Conservation (phyloP, 805 yeast species). For the Lipomyces starkeyi region DNA sequence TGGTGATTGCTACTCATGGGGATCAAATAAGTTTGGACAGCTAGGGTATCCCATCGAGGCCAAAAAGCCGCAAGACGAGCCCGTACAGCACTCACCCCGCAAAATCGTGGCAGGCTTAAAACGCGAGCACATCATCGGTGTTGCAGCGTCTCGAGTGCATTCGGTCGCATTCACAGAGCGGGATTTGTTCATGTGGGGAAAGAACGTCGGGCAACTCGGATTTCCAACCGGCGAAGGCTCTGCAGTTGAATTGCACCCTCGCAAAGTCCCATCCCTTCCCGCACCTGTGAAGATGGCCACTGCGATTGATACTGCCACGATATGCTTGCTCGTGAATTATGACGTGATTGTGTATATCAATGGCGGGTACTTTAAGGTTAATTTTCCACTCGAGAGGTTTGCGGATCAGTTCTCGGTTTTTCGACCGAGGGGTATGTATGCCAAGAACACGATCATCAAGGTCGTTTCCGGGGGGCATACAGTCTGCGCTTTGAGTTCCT, state of each 20-base stretch:
- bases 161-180: constrained; percentile 62
- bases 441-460: constrained; percentile 29
- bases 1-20: constrained; percentile 78
- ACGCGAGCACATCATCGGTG: constrained; percentile 50
- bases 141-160: constrained; percentile 71
- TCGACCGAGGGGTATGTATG: constrained; percentile 34
- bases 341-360: constrained; percentile 68
- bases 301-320: constrained; percentile 73
- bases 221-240: constrained; percentile 45
- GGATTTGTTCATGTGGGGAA: constrained; percentile 72
- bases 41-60: constrained; percentile 57
- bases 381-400: constrained; percentile 41
- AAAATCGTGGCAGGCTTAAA: constrained; percentile 52
- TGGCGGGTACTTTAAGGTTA: constrained; percentile 60
- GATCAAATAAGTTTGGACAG: constrained; percentile 70
- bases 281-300: constrained; percentile 59
- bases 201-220: constrained; percentile 84
- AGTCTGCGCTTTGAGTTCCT: constrained; percentile 40
- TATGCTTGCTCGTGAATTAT: constrained; percentile 61
- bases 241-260: constrained; percentile 43
- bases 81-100: constrained; percentile 48
- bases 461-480: constrained; percentile 31
- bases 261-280: constrained; percentile 52
- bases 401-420: constrained; percentile 43
- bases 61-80: constrained; percentile 42